Evolutionary conservation across 768 basidiomycete genomes (phyloP).

Genomic region (Lactarius evosmus): DNA sequence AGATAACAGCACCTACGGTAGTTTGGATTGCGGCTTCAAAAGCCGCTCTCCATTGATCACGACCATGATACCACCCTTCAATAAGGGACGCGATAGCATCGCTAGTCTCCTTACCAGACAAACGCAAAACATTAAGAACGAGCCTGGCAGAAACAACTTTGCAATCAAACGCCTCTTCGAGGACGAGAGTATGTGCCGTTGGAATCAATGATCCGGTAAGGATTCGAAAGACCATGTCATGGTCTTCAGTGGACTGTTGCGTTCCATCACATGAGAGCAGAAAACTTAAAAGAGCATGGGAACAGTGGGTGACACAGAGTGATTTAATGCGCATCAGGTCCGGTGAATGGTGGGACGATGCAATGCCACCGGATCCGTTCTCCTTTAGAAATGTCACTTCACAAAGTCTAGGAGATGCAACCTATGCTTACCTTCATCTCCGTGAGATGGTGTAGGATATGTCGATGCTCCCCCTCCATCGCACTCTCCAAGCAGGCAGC

Average conservation of each 20-base stretch:
- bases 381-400: conserved; percentile 10
- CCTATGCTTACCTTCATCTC: conserved; percentile 2
- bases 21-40: conserved; percentile 25
- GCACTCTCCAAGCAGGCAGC: conserved; percentile 50
- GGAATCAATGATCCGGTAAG: conserved; percentile 49
- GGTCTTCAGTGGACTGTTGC: conserved; percentile 29
- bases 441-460: conserved; percentile 1
- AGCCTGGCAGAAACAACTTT: conserved; percentile 43
- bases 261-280: conserved; percentile 31
- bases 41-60: conserved; percentile 17
- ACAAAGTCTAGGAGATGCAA: background rate
- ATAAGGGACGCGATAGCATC: conserved; percentile 30
- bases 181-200: conserved; percentile 43
- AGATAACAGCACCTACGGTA: conserved; percentile 5
- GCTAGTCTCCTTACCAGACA: conserved; percentile 21
- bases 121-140: conserved; percentile 41
- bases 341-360: conserved; percentile 38
- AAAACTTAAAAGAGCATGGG: conserved; percentile 35
- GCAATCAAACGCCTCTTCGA: conserved; percentile 35
- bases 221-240: conserved; percentile 36
- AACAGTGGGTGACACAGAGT: conserved; percentile 45
- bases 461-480: conserved; percentile 29
- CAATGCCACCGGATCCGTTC: conserved; percentile 24
- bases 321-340: conserved; percentile 46
- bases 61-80: conserved; percentile 35